Evolutionary conservation across 352 stramenopile genomes (phyloP).

Genomic region (Phytophthora tubulina): DNA sequence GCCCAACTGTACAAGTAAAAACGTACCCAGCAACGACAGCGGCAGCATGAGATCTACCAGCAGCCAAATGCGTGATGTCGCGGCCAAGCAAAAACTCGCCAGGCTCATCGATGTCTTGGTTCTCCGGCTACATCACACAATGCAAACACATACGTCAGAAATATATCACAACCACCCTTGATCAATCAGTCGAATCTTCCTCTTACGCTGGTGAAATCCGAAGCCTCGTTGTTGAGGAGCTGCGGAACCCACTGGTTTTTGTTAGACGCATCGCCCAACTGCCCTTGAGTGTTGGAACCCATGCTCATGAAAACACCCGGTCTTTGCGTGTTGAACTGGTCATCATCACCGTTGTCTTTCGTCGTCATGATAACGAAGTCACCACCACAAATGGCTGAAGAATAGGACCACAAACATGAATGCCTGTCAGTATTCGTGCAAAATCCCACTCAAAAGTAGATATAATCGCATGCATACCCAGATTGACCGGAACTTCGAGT

Average conservation of each 20-base stretch:
- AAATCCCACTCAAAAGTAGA: not conserved
- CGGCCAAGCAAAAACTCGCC: constrained; percentile 78
- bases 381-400: constrained; percentile 57
- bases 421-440: constrained; percentile 21
- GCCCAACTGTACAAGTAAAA: not conserved
- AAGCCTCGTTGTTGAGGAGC: constrained; percentile 75
- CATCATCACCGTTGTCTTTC: constrained; percentile 67
- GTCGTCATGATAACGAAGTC: constrained; percentile 85
- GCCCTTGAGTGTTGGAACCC: constrained; percentile 75
- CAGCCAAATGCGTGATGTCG: constrained; percentile 66
- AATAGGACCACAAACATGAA: constrained; percentile 21
- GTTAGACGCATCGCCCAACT: constrained; percentile 71
- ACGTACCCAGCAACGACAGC: constrained; percentile 62
- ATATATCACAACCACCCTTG: constrained; percentile 1
- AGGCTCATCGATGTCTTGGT: constrained; percentile 71
- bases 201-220: constrained; percentile 64
- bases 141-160: constrained; percentile 7
- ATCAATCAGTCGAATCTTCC: not conserved
- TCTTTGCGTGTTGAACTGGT: constrained; percentile 81
- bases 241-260: constrained; percentile 89
- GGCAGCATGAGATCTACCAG: constrained; percentile 68
- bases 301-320: constrained; percentile 86
- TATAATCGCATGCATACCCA: constrained; percentile 45
- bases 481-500: constrained; percentile 75
- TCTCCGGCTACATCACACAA: constrained; percentile 45